Conservation (phyloP, 1,284 basidiomycete genomes). For the Leccinum subrobustum region DNA sequence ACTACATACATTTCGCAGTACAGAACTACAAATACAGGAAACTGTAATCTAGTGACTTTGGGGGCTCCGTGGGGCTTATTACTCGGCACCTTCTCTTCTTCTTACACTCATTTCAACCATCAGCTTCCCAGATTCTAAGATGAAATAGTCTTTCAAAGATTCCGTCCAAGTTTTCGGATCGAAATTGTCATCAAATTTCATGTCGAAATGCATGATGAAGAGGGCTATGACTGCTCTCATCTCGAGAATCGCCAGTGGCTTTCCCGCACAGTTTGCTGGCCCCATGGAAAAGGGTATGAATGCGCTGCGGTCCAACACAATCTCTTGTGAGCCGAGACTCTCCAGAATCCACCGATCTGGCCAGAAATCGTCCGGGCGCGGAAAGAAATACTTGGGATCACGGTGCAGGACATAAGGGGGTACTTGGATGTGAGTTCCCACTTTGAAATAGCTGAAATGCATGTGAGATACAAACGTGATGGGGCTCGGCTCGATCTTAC, state of each 20-base stretch:
- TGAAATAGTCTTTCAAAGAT: slow-evolving; percentile 32
- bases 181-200: slow-evolving; percentile 28
- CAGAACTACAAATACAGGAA: not conserved
- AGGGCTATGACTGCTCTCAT: slow-evolving; percentile 28
- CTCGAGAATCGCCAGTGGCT: slow-evolving; percentile 34
- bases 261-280: slow-evolving; percentile 37
- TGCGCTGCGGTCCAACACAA: slow-evolving; percentile 22
- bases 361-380: slow-evolving; percentile 40
- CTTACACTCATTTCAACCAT: slow-evolving; percentile 25
- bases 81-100: slow-evolving; percentile 9
- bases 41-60: not conserved
- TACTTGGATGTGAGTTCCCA: slow-evolving; percentile 38
- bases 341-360: slow-evolving; percentile 43
- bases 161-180: slow-evolving; percentile 29
- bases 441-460: slow-evolving; percentile 38
- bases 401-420: slow-evolving; percentile 41
- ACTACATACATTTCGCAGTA: not conserved
- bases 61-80: not conserved
- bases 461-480: not conserved
- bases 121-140: slow-evolving; percentile 29
- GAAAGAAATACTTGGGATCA: slow-evolving; percentile 41
- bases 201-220: slow-evolving; percentile 34
- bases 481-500: slow-evolving; percentile 21
- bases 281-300: slow-evolving; percentile 38
- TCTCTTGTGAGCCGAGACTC: slow-evolving; percentile 8